phyloP scores from a whole-genome alignment of 495 filamentous ascomycete genomes.

The Pseudomonodictys pantanalensis region DNA sequence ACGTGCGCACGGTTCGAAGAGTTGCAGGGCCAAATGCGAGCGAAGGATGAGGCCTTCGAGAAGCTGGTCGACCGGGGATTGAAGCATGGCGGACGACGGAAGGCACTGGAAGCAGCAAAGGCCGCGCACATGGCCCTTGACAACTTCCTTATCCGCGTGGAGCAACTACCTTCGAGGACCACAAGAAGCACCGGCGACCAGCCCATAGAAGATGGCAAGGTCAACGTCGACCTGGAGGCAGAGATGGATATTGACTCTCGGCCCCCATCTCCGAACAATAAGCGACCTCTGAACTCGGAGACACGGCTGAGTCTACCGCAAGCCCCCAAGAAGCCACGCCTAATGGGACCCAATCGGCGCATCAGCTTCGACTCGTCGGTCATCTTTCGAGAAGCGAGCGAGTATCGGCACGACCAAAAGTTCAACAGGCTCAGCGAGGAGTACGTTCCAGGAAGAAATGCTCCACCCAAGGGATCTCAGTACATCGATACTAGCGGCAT shows the following conservation, averaged over 20 bases:
- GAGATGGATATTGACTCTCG: no score
- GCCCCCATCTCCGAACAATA: no score
- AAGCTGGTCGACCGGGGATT: background rate
- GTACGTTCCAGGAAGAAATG: background rate
- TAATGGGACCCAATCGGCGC: background rate
- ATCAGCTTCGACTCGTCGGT: slow-evolving; percentile 2
- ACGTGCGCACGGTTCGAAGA: slow-evolving; percentile 1
- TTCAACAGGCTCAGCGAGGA: background rate
- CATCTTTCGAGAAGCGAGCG: background rate
- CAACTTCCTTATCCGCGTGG: slow-evolving; percentile 6
- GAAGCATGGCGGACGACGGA: background rate
- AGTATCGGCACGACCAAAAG: background rate
- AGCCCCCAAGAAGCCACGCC: background rate
- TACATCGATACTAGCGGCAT: slow-evolving; percentile 5
- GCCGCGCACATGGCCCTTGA: background rate
- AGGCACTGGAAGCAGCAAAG: background rate
- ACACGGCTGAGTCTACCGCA: no score
- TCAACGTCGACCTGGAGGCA: no score
- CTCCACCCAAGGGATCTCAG: background rate
- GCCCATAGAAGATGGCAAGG: no score
- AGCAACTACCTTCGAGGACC: background rate
- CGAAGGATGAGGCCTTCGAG: background rate
- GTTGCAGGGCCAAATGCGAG: background rate
- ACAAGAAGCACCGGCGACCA: background rate
- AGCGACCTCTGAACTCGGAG: no score